phyloP scores from a whole-genome alignment of 805 yeast genomes.

The Candida tammaniensis region DNA sequence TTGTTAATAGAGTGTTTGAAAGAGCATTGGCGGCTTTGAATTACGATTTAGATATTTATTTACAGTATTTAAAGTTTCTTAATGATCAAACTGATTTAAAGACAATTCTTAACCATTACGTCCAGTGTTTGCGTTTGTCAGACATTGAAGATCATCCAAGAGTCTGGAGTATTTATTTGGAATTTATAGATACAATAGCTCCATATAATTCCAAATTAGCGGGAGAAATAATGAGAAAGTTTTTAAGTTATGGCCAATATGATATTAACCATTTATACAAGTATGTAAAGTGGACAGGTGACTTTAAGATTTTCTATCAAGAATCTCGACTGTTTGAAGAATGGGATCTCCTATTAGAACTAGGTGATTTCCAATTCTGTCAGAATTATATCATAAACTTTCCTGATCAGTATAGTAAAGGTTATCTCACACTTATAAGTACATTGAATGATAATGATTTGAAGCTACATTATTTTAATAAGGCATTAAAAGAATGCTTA shows the following conservation, averaged over 20 bases:
- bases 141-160: constrained; percentile 5
- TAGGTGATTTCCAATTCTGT: constrained; percentile 15
- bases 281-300: constrained; percentile 3
- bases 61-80: constrained; percentile 6
- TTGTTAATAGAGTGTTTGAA: constrained; percentile 41
- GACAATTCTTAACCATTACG: constrained; percentile 10
- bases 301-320: constrained; percentile 3
- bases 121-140: constrained; percentile 5
- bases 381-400: constrained; percentile 26
- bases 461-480: constrained; percentile 37
- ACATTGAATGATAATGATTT: neutral
- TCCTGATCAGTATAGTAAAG: constrained; percentile 57
- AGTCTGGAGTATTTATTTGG: constrained; percentile 50
- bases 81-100: constrained; percentile 7
- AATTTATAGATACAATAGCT: constrained; percentile 38
- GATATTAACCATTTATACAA: constrained; percentile 8
- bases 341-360: constrained; percentile 23
- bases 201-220: constrained; percentile 1
- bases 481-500: constrained; percentile 43
- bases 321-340: constrained; percentile 21
- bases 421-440: constrained; percentile 23
- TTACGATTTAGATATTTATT: constrained; percentile 9
- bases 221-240: constrained; percentile 5
- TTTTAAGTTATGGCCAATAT: constrained; percentile 9
- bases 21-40: constrained; percentile 15